phyloP scores from a whole-genome alignment of 352 stramenopile species.

The Blastocystis sp. region DNA sequence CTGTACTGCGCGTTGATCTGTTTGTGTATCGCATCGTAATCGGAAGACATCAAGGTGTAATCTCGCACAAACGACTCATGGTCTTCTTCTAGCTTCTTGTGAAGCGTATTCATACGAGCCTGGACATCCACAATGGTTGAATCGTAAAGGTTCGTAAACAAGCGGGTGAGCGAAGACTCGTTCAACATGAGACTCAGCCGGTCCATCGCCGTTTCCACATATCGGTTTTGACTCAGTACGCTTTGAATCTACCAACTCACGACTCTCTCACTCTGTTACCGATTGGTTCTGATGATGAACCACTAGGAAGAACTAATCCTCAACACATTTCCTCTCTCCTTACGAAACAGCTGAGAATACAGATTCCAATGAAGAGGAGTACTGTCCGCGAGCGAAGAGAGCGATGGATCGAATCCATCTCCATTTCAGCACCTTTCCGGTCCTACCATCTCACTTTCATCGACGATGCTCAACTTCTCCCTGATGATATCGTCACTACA shows the following conservation, averaged over 20 bases:
- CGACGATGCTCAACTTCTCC: not conserved
- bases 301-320: conserved; percentile 39
- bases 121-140: not conserved
- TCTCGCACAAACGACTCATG: not conserved
- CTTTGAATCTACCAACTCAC: conserved; percentile 8
- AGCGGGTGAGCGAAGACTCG: not conserved
- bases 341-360: not conserved
- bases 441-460: not conserved
- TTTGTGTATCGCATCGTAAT: conserved; percentile 1
- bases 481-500: not conserved
- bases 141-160: conserved; percentile 12
- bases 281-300: conserved; percentile 21
- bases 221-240: not conserved
- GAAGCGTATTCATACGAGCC: not conserved
- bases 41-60: not conserved
- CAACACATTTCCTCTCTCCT: too few species aligned
- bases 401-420: not conserved
- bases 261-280: not conserved
- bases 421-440: not conserved
- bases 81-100: not conserved
- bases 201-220: not conserved
- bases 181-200: not conserved
- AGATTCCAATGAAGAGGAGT: not conserved
- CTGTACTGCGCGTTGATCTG: not conserved
- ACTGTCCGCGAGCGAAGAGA: not conserved